These are phyloP conservation scores for Xylaria bambusicola DNA, from an alignment of 495 filamentous ascomycete genomes.

Conservation along the genomic window DNA sequence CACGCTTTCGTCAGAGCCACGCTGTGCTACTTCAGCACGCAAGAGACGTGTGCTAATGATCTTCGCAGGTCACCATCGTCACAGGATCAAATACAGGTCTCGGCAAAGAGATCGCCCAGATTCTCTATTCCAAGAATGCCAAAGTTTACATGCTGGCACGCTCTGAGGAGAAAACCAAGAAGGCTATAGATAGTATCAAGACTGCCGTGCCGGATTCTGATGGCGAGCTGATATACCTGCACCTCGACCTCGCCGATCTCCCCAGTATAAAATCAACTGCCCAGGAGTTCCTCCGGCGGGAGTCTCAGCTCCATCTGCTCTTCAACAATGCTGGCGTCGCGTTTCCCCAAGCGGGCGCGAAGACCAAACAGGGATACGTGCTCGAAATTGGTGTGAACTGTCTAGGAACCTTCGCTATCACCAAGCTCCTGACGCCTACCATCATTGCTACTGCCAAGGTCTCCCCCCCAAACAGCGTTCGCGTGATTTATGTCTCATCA, in stretches of 20 bases:
- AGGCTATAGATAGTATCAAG: constrained; percentile 30
- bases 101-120: constrained; percentile 47
- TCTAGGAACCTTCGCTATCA: constrained; percentile 46
- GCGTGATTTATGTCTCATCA: constrained; percentile 47
- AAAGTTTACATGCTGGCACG: constrained; percentile 58
- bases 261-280: constrained; percentile 28
- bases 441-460: constrained; percentile 41
- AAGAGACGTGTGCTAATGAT: background rate
- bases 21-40: background rate
- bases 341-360: constrained; percentile 25
- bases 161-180: constrained; percentile 35
- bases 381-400: constrained; percentile 43
- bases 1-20: background rate
- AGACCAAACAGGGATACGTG: constrained; percentile 42
- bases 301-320: constrained; percentile 30
- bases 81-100: constrained; percentile 52
- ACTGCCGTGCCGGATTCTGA: constrained; percentile 24
- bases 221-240: constrained; percentile 27
- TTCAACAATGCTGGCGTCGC: constrained; percentile 45
- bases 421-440: constrained; percentile 48
- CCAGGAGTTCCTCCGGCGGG: constrained; percentile 24
- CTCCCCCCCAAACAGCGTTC: constrained; percentile 36
- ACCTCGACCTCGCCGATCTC: constrained; percentile 35
- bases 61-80: constrained; percentile 42
- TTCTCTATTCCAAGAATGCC: constrained; percentile 48